Base-by-base conservation (phyloP, 345 rosid genomes). In the Salix exigua region DNA sequence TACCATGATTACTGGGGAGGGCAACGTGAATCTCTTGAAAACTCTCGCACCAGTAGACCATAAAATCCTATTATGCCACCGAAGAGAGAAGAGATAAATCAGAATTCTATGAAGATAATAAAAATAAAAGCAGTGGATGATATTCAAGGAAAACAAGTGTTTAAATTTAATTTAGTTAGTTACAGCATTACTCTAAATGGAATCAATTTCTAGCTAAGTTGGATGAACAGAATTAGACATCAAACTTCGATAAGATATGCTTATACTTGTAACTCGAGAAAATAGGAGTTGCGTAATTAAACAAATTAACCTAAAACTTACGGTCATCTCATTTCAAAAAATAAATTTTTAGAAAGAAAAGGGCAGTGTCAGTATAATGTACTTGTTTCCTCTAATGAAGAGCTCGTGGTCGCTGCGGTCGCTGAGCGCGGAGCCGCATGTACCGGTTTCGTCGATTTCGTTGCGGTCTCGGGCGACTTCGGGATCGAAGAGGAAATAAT, bases 401-500 rank as follows among this genome's bases (percentile, higher is more conserved):
- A 94, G 90, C 90, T 94, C 97, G 82, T 91, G 90, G 76, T 89
- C 97, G 64, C 93, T 62, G 50, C 65, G 74, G 51, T 78, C 85
- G 51, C 88, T 86, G 71, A 81, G 77, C 58, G 82, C 71, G 31
- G 85, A 65, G 60, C 60, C 81, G 17, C 85, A 83, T 46, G 81
- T 73, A 55, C 77, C 88, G 19, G 70, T 37, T n/a, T 75, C 81
- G 60, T 78, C 82, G 37, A 61, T 55, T 71, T 83, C 88, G 35
- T 80, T 82, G 73, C 82, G 82, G 44, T 89, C 89, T 65, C 89
- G 79, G 66, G 88, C 82, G 79, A 82, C 67, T 40, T 82, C 86
- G 68, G 96, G 91, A 55, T 90, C 93, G 78, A 92, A 94, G 66
- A 94, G 92, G 67, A 91, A 80, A 81, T 92, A 94, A 82, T 91